Percentiles rank a stretch among this genome's conserved stretches.
phyloP scores from a whole-genome alignment of 2,329 filamentous ascomycete genomes.

The Penicillium concentricum region DNA sequence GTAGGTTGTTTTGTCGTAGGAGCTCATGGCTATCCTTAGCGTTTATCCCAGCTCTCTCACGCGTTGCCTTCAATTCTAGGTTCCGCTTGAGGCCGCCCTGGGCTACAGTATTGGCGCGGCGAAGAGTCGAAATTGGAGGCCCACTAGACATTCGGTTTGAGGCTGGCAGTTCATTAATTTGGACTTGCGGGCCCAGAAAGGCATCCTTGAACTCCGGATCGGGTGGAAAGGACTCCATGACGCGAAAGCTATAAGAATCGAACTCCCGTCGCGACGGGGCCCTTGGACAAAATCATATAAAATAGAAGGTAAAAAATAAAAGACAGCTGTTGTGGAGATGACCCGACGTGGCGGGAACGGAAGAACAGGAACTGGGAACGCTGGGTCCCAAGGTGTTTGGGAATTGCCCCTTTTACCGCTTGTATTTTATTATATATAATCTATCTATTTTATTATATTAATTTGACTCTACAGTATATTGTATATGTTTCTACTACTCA shows the following conservation, averaged over 20 bases:
- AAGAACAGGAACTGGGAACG: slow-evolving; percentile 4
- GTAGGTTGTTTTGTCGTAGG: slow-evolving; percentile 38
- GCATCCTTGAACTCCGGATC: slow-evolving; percentile 18
- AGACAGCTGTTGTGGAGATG: slow-evolving; percentile 25
- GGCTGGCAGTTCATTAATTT: slow-evolving; percentile 17
- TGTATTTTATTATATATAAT: too few species aligned
- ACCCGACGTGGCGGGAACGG: slow-evolving; percentile 21
- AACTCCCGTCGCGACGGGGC: slow-evolving; percentile 11
- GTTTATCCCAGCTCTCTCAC: slow-evolving; percentile 36
- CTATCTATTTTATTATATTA: too few species aligned
- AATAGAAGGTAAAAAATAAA: slow-evolving; percentile 3
- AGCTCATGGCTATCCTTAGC: slow-evolving; percentile 56
- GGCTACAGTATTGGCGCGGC: slow-evolving; percentile 41
- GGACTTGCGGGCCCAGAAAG: slow-evolving; percentile 18
- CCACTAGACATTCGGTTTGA: slow-evolving; percentile 11
- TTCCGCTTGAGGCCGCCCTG: slow-evolving; percentile 33
- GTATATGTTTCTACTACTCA: too few species aligned
- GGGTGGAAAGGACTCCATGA: slow-evolving; percentile 22
- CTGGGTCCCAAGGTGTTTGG: not conserved
- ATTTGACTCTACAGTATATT: too few species aligned
- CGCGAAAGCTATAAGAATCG: slow-evolving; percentile 12
- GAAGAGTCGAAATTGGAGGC: slow-evolving; percentile 25
- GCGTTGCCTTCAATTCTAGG: slow-evolving; percentile 32
- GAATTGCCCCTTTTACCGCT: not conserved
- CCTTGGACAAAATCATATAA: slow-evolving; percentile 1